Evolutionary conservation across 805 yeast genomes (phyloP), one percentile per base, ranked within the genome.

Genomic region (Kodamaea restingae): DNA sequence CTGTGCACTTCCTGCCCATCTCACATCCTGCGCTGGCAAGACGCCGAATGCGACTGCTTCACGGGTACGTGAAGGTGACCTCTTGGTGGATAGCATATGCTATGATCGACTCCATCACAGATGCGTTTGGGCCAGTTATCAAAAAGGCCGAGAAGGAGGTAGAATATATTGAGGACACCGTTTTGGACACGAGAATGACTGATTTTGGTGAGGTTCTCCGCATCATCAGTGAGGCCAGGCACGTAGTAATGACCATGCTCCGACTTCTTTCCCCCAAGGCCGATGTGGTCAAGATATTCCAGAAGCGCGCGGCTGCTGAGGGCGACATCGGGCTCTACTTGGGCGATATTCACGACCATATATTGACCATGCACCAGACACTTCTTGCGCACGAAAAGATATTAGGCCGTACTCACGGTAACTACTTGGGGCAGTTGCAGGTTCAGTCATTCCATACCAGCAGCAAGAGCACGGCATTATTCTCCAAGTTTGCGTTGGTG

Each of bases 281-380:
- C 0, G 98, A 91, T 60, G 98, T 91, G 39, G 86, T 91, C 54
- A 84, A 85, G 51, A 90, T 88, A 95, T 88, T 91, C 68, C 93
- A 96, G 27, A 91, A 91, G 60, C 75, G 98, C 52, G 88, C 96
- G 61, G 90, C 84, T 53, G 97, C 88, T 63, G 80, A 76, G 44
- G 74, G 67, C 3, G 45, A 47, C 4, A 17, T 30, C 7, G 30
- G 95, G 0, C 70, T 90, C 47, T 91, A 87, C 60, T 65, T 90
- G 45, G 96, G 96, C 41, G 98, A 90, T 77, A 90, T 90, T 56
- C 96, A 88, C 65, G 97, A 90, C 72, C 98, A 90, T 75, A 84
- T 91, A 54, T 81, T 90, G 42, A 91, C 98, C 12, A 91, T 91
- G 97, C 84, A 80, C 62, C 96, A 88, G 65, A 90, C 88, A 55